A percentile compares a stretch with the other conserved stretches of the same genome.
These are phyloP conservation scores for Leucosporidium scottii DNA, from an alignment of 768 basidiomycete species.

Conservation along the genomic window DNA sequence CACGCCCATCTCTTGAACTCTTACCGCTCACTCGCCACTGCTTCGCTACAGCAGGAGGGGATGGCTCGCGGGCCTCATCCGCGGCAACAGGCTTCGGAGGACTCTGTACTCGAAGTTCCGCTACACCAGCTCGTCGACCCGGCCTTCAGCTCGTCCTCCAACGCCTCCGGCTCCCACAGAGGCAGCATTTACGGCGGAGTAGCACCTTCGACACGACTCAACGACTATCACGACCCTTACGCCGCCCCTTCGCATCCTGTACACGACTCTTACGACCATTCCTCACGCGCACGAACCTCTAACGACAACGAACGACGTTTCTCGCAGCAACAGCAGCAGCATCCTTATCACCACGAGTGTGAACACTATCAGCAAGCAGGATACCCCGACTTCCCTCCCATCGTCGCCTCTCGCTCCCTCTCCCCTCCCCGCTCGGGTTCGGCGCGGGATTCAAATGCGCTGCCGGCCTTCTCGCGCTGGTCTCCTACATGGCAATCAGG, in stretches of 20 bases:
- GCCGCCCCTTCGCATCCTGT: not conserved
- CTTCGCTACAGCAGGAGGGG: not conserved
- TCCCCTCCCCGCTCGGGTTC: not conserved
- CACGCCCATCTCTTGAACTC: not conserved
- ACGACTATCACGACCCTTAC: not conserved
- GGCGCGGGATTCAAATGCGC: not conserved
- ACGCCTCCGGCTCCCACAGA: not conserved
- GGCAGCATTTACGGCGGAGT: not conserved
- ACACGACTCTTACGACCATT: not conserved
- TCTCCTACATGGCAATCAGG: constrained; percentile 1
- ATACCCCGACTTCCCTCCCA: not conserved
- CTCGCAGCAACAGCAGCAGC: too few relatives aligned
- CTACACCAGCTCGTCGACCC: not conserved
- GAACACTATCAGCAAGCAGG: not conserved
- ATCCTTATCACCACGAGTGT: not conserved
- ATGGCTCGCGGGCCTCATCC: not conserved
- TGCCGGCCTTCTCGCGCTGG: constrained; percentile 9
- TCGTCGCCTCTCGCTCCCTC: not conserved
- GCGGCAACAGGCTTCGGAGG: not conserved
- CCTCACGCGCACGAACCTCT: not conserved
- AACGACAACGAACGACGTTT: not conserved
- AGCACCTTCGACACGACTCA: not conserved
- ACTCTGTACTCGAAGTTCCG: not conserved
- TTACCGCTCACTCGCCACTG: not conserved
- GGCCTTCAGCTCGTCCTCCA: not conserved